Conservation (phyloP, 148 eudicot genomes). For the Suaeda aralocaspica region DNA sequence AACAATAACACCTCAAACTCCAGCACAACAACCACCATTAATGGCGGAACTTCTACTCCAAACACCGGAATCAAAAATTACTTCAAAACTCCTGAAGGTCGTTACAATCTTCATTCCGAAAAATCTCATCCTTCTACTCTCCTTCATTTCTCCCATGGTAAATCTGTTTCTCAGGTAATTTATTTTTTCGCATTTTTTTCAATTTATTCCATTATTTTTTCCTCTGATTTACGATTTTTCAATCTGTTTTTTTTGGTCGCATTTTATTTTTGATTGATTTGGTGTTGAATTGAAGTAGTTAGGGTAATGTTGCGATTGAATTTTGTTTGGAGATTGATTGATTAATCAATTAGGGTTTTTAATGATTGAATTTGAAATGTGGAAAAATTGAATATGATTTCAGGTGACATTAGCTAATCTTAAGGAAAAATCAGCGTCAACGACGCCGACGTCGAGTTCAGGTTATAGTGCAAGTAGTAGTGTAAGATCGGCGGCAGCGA, state of each 20-base stretch:
- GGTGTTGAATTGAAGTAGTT: not conserved
- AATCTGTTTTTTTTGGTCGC: not conserved
- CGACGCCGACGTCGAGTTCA: constrained; percentile 38
- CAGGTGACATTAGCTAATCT: constrained; percentile 71
- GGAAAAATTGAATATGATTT: not conserved
- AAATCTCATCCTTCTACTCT: constrained; percentile 67
- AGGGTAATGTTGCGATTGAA: not conserved
- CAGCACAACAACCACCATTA: not conserved
- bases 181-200: not conserved
- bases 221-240: not conserved
- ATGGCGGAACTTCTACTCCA: constrained; percentile 12
- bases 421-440: constrained; percentile 54
- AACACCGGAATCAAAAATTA: constrained; percentile 54
- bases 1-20: not conserved
- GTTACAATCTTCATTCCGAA: constrained; percentile 70
- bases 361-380: too few species aligned
- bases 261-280: not conserved
- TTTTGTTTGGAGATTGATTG: not conserved
- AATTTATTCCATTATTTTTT: not conserved
- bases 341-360: not conserved
- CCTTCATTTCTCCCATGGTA: constrained; percentile 63
- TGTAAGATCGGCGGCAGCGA: constrained; percentile 66
- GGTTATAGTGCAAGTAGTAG: constrained; percentile 47
- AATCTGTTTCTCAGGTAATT: constrained; percentile 64
- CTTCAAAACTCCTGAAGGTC: constrained; percentile 90